A percentile compares a stretch with the other conserved stretches of the same genome.
Evolutionary conservation across 306 rosid genomes (phyloP).

Genomic region (Vicia faba): DNA sequence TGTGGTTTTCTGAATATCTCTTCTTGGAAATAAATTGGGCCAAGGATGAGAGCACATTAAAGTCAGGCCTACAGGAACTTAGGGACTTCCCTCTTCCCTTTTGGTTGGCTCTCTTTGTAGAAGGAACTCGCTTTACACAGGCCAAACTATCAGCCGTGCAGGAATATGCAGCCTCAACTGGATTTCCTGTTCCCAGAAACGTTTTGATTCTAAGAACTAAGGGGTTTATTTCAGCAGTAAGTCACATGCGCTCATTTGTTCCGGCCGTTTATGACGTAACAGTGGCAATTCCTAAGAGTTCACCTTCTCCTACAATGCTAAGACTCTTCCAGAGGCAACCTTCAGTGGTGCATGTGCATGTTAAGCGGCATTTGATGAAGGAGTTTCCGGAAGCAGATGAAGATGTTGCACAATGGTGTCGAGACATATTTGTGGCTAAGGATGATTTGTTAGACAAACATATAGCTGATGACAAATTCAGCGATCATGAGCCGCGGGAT

Average conservation of each 20-base stretch:
- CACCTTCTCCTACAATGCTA: slow-evolving; percentile 87
- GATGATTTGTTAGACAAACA: slow-evolving; percentile 89
- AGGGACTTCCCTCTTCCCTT: too few relatives aligned
- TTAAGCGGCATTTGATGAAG: slow-evolving; percentile 85
- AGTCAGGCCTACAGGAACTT: too few relatives aligned
- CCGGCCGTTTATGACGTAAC: slow-evolving; percentile 85
- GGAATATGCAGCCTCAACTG: too few relatives aligned
- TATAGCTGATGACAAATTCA: slow-evolving; percentile 64
- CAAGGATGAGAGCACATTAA: too few relatives aligned
- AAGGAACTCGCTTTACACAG: too few relatives aligned
- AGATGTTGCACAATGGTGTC: slow-evolving; percentile 94
- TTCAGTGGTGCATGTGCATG: slow-evolving; percentile 88
- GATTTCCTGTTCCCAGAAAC: too few relatives aligned
- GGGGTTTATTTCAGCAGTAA: slow-evolving; percentile 89
- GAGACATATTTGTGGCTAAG: slow-evolving; percentile 85
- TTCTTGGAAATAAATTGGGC: too few relatives aligned
- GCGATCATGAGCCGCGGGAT: slow-evolving; percentile 59
- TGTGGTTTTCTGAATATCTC: too few relatives aligned
- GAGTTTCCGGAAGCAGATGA: slow-evolving; percentile 86
- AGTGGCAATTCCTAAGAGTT: slow-evolving; percentile 73
- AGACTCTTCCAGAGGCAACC: slow-evolving; percentile 83
- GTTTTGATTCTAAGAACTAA: too few relatives aligned
- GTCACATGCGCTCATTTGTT: slow-evolving; percentile 81
- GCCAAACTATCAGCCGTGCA: too few relatives aligned
- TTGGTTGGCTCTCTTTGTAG: too few relatives aligned